Evolutionary conservation across 306 rosid genomes (phyloP), one percentile per base, ranked within the genome.

Genomic region (Gleditsia sinensis): DNA sequence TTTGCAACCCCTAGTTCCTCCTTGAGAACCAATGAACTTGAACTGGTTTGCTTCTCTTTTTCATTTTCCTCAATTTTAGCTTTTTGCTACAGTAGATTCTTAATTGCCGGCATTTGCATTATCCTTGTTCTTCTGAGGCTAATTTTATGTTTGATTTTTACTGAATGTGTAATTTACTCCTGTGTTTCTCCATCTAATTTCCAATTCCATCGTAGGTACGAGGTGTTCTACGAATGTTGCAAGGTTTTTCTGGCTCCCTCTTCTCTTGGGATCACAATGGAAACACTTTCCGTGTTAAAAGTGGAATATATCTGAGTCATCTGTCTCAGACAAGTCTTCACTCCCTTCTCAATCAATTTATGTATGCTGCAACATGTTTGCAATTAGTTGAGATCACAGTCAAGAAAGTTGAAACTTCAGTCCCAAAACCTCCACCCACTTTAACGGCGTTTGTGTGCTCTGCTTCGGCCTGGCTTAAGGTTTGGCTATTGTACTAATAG

Each of bases 381-480:
- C 93, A 90, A 64, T 77, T 87, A 37, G 86, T 87, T 11, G 84
- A 80, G 42, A 77, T 82, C 50, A 53, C 75, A 1, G 49, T 94
- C 24, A 71, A 62, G 16, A 86, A 77, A 61, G 67, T 86, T 57
- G 92, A 84, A 84, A 72, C 71, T 76, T 78, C 80, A 16, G 9
- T 37, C 17, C 72, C 80, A 9, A 75, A 75, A 33, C 80, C 87
- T 73, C 85, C 90, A 21, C 96, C 98, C 2, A 91, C 96, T 66
- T 56, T 94, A 76, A 87, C 77, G 84, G 97, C 94, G 4, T 91
- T 94, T 79, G 81, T 75, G 25, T 80, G 69, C 75, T 84, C 94
- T 42, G 95, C 88, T 76, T 87, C 87, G 12, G 55, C 90, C 8
- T 91, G 97, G 94, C 94, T 94, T 68, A 82, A 85, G 91, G 98